Conservation (phyloP, 2,329 filamentous ascomycete species). For the Calycina marina region DNA sequence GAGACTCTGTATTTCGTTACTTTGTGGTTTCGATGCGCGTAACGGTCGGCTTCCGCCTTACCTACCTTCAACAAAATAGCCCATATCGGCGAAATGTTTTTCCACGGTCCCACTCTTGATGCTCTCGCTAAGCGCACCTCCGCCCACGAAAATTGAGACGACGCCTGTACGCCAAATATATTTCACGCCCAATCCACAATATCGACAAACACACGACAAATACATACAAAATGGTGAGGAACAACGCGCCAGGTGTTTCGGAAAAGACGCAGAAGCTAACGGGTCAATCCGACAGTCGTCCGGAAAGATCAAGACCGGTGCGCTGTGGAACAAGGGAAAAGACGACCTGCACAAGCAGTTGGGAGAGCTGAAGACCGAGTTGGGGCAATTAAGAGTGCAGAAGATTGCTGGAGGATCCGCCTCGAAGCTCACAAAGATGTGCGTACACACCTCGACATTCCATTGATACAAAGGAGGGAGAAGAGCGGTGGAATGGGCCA, state of each 20-base stretch:
- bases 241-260: not conserved
- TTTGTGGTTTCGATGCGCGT: slow-evolving; percentile 1
- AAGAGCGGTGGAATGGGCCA: no score
- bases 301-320: slow-evolving; percentile 78
- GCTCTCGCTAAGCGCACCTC: not conserved
- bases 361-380: slow-evolving; percentile 88
- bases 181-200: slow-evolving; percentile 2
- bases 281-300: slow-evolving; percentile 33
- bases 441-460: slow-evolving; percentile 30
- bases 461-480: no score
- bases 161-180: not conserved
- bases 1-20: not conserved
- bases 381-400: slow-evolving; percentile 92
- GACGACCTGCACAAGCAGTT: slow-evolving; percentile 94
- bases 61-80: slow-evolving; percentile 28
- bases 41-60: slow-evolving; percentile 70
- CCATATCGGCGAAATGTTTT: not conserved
- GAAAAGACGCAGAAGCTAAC: not conserved
- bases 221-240: slow-evolving; percentile 12
- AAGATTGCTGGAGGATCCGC: slow-evolving; percentile 89
- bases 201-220: slow-evolving; percentile 13
- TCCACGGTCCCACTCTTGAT: no score
- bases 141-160: slow-evolving; percentile 1
- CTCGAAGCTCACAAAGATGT: slow-evolving; percentile 97
- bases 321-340: slow-evolving; percentile 99